Evolutionary conservation across 345 rosid species (phyloP).

Genomic region (Eucalyptus polyanthemos): DNA sequence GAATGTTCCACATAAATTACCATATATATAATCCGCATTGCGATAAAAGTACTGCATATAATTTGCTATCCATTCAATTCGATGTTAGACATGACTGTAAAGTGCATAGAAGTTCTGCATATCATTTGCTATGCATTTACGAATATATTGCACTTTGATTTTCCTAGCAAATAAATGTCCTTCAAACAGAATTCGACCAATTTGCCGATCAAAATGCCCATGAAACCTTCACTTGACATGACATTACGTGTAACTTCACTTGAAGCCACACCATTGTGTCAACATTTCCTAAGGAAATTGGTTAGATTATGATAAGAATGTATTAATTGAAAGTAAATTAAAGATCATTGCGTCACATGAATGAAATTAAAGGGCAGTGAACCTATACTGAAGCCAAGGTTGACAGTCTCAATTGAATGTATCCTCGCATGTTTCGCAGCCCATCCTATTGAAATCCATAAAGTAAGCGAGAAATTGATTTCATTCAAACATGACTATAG

Average conservation of each 20-base stretch:
- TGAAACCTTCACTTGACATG: neutral
- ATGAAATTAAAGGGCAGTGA: rapidly evolving
- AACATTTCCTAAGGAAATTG: neutral
- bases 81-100: neutral
- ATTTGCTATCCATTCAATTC: neutral
- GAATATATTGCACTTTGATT: neutral
- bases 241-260: neutral
- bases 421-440: neutral
- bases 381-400: neutral
- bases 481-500: neutral
- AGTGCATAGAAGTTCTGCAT: neutral
- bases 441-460: neutral
- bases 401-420: neutral
- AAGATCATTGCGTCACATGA: neutral
- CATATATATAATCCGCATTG: neutral
- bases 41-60: neutral
- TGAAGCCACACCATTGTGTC: neutral
- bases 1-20: no score
- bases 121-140: neutral
- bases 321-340: neutral
- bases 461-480: neutral
- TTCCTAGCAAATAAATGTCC: neutral
- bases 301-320: neutral
- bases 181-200: neutral
- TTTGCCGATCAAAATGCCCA: neutral